These are phyloP conservation scores for Glarea lozoyensis DNA, from an alignment of 495 filamentous ascomycete genomes.

Conservation along the genomic window DNA sequence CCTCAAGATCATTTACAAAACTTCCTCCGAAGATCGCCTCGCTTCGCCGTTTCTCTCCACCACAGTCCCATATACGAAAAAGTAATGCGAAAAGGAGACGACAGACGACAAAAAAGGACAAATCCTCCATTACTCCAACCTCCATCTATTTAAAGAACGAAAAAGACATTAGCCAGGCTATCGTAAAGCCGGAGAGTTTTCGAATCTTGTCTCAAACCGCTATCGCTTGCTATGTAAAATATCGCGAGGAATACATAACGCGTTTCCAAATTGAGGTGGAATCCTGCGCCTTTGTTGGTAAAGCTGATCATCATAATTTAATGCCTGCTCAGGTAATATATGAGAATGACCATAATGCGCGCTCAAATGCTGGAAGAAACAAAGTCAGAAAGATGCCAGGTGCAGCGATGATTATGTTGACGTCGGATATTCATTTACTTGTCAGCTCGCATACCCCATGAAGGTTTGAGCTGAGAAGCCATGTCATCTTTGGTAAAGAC, in stretches of 20 bases:
- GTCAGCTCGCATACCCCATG: conserved; percentile 54
- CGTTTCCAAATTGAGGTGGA: neutral
- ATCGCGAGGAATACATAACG: neutral
- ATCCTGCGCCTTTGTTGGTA: neutral
- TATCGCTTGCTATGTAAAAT: too few species aligned
- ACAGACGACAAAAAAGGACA: too few species aligned
- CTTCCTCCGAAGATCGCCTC: neutral
- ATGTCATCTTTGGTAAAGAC: conserved; percentile 77
- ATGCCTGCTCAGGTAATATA: neutral
- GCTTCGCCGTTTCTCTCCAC: neutral
- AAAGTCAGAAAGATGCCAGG: conserved; percentile 3
- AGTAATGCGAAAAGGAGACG: too few species aligned
- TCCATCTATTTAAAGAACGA: conserved; percentile 1
- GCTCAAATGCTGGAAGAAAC: conserved; percentile 20
- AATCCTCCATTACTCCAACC: neutral
- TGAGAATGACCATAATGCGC: conserved; percentile 16
- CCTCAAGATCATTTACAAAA: neutral
- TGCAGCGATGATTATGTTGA: conserved; percentile 8
- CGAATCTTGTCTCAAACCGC: too few species aligned
- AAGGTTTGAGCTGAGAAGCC: conserved; percentile 60
- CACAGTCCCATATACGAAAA: too few species aligned
- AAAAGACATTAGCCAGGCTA: conserved; percentile 14
- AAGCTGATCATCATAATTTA: neutral
- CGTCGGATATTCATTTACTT: conserved; percentile 4
- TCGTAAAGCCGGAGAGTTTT: too few species aligned